Evolutionary conservation across 495 filamentous ascomycete species (phyloP), one percentile per base, ranked within the genome.

Genomic region (Recurvomyces mirabilis): DNA sequence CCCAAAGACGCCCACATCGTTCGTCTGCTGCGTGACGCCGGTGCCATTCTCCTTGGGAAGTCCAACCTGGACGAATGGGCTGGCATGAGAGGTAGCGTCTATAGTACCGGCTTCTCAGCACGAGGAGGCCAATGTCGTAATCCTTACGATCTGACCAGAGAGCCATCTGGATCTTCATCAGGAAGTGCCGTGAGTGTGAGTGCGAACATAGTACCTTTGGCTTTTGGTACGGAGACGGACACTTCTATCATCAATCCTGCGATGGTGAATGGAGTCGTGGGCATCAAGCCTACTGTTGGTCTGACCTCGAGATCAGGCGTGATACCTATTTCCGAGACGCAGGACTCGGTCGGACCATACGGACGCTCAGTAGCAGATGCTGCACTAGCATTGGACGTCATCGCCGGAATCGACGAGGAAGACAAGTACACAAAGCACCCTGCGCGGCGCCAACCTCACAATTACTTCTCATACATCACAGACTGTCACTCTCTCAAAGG

Each of bases 41-140:
- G 68, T 3, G 64, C 60, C 18, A 60, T 78, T 33, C 70, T 78
- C 15, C 58, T 78, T 5, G 68, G 68, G 25, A 65, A 71, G 42
- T 47, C 62, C 6, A 68, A 63, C 38, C 38, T 69, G 30, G 61
- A 58, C 19, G 55, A 73, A 40, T 70, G 65, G 64, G 64, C 69
- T 13, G 36, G n/a, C 23, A n/a, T 22, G 11, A 28, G 49, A 11
- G 45, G 23, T 0, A 46, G 15, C 15, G 26, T 19, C 41, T 31
- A 36, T 25, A 38, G 38, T 6, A 42, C 21, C 4, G 43, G 42
- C 29, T 52, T 32, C 14, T 52, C 49, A 1, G 34, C 34, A 13
- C 37, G 43, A 11, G 34, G 49, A 9, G 49, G 49, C 11, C 49
- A 52, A 31, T 24, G 23, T 28, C 13, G 25, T 6, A 35, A 35